These are phyloP conservation scores for Candida sp. DNA, from an alignment of 1,139 yeast species.

Conservation along the genomic window DNA sequence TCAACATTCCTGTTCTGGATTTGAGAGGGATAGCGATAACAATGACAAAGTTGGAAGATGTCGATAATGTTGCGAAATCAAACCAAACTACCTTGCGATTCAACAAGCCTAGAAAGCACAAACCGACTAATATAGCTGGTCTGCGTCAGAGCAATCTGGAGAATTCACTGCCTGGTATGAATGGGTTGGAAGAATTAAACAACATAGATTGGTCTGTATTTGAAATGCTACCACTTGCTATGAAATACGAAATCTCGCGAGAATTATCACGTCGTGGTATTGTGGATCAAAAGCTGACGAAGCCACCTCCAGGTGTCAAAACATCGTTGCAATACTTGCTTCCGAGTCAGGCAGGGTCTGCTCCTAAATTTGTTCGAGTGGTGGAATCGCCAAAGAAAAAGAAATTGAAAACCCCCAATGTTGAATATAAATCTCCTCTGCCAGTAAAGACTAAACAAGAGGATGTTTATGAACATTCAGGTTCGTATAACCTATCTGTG, in stretches of 20 bases:
- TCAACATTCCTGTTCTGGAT: constrained; percentile 63
- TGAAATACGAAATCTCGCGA: constrained; percentile 43
- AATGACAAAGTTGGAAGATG: constrained; percentile 51
- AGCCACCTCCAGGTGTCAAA: constrained; percentile 16
- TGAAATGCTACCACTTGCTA: constrained; percentile 49
- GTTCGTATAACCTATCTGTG: constrained; percentile 36
- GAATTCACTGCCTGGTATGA: neutral
- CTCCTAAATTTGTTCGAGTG: constrained; percentile 33
- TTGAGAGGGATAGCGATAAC: constrained; percentile 78
- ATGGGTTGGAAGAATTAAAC: constrained; percentile 3
- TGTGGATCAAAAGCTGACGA: constrained; percentile 7
- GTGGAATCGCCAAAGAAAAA: constrained; percentile 28
- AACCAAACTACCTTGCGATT: constrained; percentile 46
- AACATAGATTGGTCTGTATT: constrained; percentile 55
- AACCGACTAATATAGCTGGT: neutral
- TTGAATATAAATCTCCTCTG: constrained; percentile 9
- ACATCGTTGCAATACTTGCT: constrained; percentile 40
- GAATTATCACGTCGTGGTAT: constrained; percentile 42
- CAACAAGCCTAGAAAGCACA: constrained; percentile 4
- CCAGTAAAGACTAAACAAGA: constrained; percentile 9
- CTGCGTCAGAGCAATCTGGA: constrained; percentile 1
- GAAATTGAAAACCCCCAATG: constrained; percentile 6
- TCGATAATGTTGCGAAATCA: constrained; percentile 20
- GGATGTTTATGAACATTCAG: constrained; percentile 15
- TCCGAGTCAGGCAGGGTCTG: constrained; percentile 28